A percentile compares a stretch with the other conserved stretches of the same genome.
Conservation (phyloP, 495 filamentous ascomycete genomes). For the Glonium stellatum region DNA sequence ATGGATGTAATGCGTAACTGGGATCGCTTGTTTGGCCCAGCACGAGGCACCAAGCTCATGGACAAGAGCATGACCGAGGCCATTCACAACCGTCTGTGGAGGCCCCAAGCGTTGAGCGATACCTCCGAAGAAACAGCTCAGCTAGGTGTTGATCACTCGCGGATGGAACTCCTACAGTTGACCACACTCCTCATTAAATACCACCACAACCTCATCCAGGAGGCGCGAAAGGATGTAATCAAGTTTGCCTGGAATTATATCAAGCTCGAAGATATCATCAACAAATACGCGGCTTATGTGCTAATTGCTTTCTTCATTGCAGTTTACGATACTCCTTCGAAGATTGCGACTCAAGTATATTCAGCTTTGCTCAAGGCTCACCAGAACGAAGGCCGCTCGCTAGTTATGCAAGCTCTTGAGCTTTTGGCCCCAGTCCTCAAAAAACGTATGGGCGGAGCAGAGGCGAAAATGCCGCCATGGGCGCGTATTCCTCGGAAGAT, state of each 20-base stretch:
- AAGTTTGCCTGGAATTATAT: conserved; percentile 99
- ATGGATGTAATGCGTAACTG: conserved; percentile 84
- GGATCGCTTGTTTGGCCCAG: conserved; percentile 43
- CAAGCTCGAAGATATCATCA: conserved; percentile 93
- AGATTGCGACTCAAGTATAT: conserved; percentile 93
- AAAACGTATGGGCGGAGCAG: conserved; percentile 53
- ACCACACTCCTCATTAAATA: conserved; percentile 94
- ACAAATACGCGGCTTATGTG: conserved; percentile 97
- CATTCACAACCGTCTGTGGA: conserved; percentile 91
- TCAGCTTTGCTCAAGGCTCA: conserved; percentile 83
- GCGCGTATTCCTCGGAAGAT: conserved; percentile 86
- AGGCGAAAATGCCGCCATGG: conserved; percentile 67
- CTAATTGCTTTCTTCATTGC: conserved; percentile 96
- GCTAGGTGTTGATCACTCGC: conserved; percentile 85
- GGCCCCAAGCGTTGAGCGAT: conserved; percentile 68
- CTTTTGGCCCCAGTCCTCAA: conserved; percentile 87
- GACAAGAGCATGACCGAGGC: conserved; percentile 84
- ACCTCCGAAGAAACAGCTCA: conserved; percentile 77
- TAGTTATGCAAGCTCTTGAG: conserved; percentile 91
- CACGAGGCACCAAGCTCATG: conserved; percentile 66
- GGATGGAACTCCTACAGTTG: conserved; percentile 92
- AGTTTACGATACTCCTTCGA: conserved; percentile 90
- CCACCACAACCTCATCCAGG: conserved; percentile 72
- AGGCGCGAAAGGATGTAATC: conserved; percentile 95
- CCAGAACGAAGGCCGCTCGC: conserved; percentile 84